These are phyloP conservation scores for Fusarium cicatricum DNA, from an alignment of 2,329 filamentous ascomycete species.

Conservation along the genomic window DNA sequence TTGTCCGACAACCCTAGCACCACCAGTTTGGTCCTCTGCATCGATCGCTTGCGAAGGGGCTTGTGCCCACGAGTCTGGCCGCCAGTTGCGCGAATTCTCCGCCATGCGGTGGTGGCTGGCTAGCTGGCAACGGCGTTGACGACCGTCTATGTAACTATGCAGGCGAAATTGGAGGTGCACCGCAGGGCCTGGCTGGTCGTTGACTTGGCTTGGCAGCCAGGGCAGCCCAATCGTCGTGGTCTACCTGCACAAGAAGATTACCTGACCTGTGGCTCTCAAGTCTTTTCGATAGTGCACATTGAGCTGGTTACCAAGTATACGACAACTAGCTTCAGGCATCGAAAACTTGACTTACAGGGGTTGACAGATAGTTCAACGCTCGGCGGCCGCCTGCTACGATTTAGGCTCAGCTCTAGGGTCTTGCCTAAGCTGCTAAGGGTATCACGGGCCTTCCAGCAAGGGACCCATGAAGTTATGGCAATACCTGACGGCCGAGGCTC, in stretches of 20 bases:
- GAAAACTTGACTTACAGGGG: conserved; percentile 17
- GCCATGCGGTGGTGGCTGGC: conserved; percentile 5
- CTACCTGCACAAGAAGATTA: conserved; percentile 10
- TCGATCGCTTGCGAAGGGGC: too few species aligned
- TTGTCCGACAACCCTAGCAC: too few species aligned
- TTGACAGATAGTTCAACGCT: conserved; percentile 21
- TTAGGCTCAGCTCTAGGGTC: not conserved
- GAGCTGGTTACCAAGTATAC: too few species aligned
- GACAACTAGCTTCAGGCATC: too few species aligned
- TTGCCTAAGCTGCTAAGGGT: not conserved
- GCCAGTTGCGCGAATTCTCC: too few species aligned
- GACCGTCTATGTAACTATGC: conserved; percentile 7
- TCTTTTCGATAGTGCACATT: too few species aligned
- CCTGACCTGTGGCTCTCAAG: conserved; percentile 1
- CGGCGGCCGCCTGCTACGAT: conserved; percentile 1
- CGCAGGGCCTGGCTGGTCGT: too few species aligned
- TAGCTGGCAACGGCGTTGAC: conserved; percentile 16
- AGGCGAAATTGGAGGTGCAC: conserved; percentile 12
- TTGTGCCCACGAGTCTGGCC: too few species aligned
- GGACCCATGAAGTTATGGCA: conserved; percentile 9
- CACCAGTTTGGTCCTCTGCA: not conserved
- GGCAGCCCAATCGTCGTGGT: too few species aligned
- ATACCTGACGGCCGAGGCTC: conserved; percentile 16
- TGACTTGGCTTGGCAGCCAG: too few species aligned
- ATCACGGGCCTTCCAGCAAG: not conserved